Conservation (phyloP, 306 rosid genomes). For the Mucuna pruriens region DNA sequence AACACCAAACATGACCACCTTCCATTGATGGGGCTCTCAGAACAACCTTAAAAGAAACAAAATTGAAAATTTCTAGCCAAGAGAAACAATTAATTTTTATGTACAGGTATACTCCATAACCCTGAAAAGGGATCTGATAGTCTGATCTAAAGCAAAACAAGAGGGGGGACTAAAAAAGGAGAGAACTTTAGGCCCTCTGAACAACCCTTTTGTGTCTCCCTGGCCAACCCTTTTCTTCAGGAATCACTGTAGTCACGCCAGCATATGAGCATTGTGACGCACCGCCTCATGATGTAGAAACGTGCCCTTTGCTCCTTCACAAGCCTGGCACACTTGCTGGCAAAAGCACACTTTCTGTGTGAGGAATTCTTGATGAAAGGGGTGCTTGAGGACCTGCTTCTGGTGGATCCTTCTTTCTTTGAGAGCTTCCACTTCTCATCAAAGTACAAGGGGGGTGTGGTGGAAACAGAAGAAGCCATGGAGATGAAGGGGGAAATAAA, state of each 20-base stretch:
- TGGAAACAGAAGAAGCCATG: slow-evolving; percentile 53
- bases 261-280: slow-evolving; percentile 89
- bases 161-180: slow-evolving; percentile 8
- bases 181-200: slow-evolving; percentile 26
- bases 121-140: slow-evolving; percentile 32
- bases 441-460: slow-evolving; percentile 58
- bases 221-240: neutral
- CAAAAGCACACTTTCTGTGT: slow-evolving; percentile 65
- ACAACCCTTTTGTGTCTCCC: neutral
- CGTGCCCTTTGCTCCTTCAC: slow-evolving; percentile 92
- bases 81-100: slow-evolving; percentile 28
- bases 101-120: slow-evolving; percentile 45
- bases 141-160: slow-evolving; percentile 8
- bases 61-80: slow-evolving; percentile 34
- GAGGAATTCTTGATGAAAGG: slow-evolving; percentile 58
- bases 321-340: slow-evolving; percentile 77
- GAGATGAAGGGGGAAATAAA: neutral
- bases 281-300: slow-evolving; percentile 89
- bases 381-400: slow-evolving; percentile 60
- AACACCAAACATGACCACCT: slow-evolving; percentile 31
- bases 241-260: slow-evolving; percentile 71
- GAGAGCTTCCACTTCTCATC: slow-evolving; percentile 92
- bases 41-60: slow-evolving; percentile 19
- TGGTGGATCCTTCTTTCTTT: slow-evolving; percentile 67
- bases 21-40: slow-evolving; percentile 29